These are phyloP conservation scores for Clonostachys byssicola DNA, from an alignment of 2,329 filamentous ascomycete genomes.

Conservation along the genomic window DNA sequence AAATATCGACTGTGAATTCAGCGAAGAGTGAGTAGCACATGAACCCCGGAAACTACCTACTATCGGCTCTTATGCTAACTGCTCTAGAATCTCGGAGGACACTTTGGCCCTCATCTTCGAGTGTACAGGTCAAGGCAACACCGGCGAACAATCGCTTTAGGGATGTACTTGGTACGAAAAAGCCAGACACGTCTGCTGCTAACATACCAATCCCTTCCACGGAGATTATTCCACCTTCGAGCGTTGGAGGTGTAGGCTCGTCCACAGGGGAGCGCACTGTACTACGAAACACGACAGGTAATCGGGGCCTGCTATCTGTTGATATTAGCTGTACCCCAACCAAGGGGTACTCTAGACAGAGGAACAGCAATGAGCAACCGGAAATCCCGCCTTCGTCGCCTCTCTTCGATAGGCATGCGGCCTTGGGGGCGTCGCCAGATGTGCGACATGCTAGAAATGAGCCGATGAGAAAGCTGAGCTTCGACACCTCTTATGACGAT, in stretches of 20 bases:
- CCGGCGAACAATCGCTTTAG: conserved; percentile 51
- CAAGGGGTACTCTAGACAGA: conserved; percentile 5
- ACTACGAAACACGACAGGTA: neutral
- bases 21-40: conserved; percentile 36
- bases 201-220: conserved; percentile 10
- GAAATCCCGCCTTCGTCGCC: conserved; percentile 29
- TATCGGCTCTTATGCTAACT: neutral
- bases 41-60: neutral
- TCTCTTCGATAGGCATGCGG: conserved; percentile 15
- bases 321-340: conserved; percentile 22
- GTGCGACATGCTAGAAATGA: conserved; percentile 2
- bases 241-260: conserved; percentile 29
- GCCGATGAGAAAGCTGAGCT: too few species aligned
- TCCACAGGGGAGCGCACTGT: conserved; percentile 17
- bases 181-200: conserved; percentile 4
- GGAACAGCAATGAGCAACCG: conserved; percentile 11
- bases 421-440: conserved; percentile 6
- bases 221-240: conserved; percentile 28
- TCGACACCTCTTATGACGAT: too few species aligned
- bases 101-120: conserved; percentile 11
- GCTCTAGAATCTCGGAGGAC: conserved; percentile 35
- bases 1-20: conserved; percentile 40
- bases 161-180: conserved; percentile 35
- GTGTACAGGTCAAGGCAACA: conserved; percentile 52
- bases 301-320: conserved; percentile 6